Conservation (phyloP, 768 basidiomycete species). For the Pholiota molesta region DNA sequence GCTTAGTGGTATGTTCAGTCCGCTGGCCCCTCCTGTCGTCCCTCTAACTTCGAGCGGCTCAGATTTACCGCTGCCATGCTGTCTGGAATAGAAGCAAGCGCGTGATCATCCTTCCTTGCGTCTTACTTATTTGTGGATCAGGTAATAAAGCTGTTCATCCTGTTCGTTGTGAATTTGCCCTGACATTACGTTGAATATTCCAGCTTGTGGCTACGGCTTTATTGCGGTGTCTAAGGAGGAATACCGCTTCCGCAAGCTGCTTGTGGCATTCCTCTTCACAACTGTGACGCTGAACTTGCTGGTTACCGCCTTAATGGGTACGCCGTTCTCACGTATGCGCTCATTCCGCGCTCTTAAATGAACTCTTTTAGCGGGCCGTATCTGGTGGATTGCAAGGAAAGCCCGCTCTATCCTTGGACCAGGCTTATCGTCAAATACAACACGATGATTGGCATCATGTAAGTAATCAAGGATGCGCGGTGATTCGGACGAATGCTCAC, state of each 20-base stretch:
- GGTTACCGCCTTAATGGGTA: constrained; percentile 34
- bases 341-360: constrained; percentile 11
- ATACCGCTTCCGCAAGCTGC: constrained; percentile 29
- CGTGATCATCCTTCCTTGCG: constrained; percentile 28
- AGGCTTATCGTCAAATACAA: constrained; percentile 24
- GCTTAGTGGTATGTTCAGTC: constrained; percentile 27
- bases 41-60: background rate
- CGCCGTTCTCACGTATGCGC: constrained; percentile 17
- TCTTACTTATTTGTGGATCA: constrained; percentile 28
- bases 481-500: constrained; percentile 13
- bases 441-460: constrained; percentile 32
- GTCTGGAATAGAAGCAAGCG: constrained; percentile 34
- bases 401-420: constrained; percentile 27
- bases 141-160: constrained; percentile 22
- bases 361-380: constrained; percentile 27
- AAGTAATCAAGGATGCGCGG: constrained; percentile 12
- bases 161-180: constrained; percentile 4
- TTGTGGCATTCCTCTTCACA: constrained; percentile 31
- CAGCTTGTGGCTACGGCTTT: constrained; percentile 31
- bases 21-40: background rate
- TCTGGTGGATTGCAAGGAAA: constrained; percentile 35
- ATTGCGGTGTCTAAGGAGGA: constrained; percentile 30
- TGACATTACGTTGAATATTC: background rate
- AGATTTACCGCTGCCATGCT: constrained; percentile 37
- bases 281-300: constrained; percentile 32